Conservation (phyloP, 371 early-diverging fungal species). For the Mortierella sp. region DNA sequence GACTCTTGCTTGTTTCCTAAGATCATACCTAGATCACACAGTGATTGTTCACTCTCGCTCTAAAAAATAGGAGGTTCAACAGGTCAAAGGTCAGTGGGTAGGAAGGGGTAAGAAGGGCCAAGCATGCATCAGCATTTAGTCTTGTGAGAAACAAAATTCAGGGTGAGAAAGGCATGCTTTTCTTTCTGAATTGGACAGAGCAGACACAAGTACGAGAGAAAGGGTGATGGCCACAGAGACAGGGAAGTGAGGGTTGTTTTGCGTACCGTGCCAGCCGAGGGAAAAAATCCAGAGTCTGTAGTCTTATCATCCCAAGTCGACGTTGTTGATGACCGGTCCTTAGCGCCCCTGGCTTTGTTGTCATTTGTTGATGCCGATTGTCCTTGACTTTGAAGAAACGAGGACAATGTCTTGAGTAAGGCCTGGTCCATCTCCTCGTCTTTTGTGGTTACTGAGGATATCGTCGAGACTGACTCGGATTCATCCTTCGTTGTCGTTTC, state of each 20-base stretch:
- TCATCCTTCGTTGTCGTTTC: constrained; percentile 18
- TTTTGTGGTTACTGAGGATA: background rate
- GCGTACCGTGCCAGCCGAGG: constrained; percentile 55
- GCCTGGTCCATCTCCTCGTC: constrained; percentile 18
- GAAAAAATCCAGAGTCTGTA: constrained; percentile 5
- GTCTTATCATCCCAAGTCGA: background rate
- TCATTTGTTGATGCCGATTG: constrained; percentile 11
- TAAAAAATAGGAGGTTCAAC: constrained; percentile 11
- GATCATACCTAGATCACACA: constrained; percentile 38
- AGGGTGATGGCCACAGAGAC: background rate
- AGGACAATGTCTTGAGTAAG: constrained; percentile 28
- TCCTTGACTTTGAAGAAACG: constrained; percentile 33
- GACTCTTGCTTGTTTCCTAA: background rate
- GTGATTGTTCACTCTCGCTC: constrained; percentile 5
- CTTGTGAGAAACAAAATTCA: constrained; percentile 1
- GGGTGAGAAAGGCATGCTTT: background rate
- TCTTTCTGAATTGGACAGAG: background rate
- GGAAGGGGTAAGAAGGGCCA: background rate
- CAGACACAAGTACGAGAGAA: background rate
- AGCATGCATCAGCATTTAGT: background rate
- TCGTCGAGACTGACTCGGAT: background rate
- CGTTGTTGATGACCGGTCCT: background rate
- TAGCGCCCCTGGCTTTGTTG: constrained; percentile 10
- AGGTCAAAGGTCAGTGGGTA: background rate
- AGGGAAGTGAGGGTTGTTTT: background rate